Base-by-base conservation (phyloP, 2,329 filamentous ascomycete species). In the Bipolaris cookei region DNA sequence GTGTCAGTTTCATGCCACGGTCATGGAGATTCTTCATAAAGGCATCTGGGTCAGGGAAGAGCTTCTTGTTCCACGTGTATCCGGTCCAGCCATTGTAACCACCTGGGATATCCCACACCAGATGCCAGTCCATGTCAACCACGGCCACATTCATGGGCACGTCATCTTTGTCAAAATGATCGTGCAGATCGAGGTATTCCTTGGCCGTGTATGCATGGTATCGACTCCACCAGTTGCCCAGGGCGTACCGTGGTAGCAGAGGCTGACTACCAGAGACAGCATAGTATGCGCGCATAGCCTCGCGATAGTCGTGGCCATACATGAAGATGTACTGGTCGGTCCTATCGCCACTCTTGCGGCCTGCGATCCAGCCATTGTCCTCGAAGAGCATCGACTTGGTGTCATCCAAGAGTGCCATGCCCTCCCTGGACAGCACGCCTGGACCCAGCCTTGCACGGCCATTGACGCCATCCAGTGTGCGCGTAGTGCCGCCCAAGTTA, bases 71-170 rank as follows among this genome's bases (percentile, higher is more conserved):
- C 86, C 86, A 88, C 1, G 82, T 86, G 63, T 88, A 88, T 1
- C 86, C 86, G 0, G 84, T 86, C 82, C 83, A 86, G 16, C 84
- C 84, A n/a, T 79, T 79, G 18, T 67, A 59, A 6, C 69, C 69
- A 10, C 65, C 60, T 16, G 62, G 70, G 25, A 68, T 10, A 70
- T 79, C 68, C 60, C 64, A 61, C 1, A 87, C 84, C 41, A 82
- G 69, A 71, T 88, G 86, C 86, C 86, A 88, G 68, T 88, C 86
- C 86, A 88, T 88, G 65, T 89, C 86, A 3, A 88, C 71, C 0
- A 88, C 84, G 1, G 81, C 85, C 5, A 87, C 84, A 4, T 80
- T 83, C 35, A 88, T 74, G 0, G 86, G 86, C 6, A 88, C 80
- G 0, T 78, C 70, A 21, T 83, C 73, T 7, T 74, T 70, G 4